phyloP scores from a whole-genome alignment of 169 alveolate species.

The Condylostoma magnum region DNA sequence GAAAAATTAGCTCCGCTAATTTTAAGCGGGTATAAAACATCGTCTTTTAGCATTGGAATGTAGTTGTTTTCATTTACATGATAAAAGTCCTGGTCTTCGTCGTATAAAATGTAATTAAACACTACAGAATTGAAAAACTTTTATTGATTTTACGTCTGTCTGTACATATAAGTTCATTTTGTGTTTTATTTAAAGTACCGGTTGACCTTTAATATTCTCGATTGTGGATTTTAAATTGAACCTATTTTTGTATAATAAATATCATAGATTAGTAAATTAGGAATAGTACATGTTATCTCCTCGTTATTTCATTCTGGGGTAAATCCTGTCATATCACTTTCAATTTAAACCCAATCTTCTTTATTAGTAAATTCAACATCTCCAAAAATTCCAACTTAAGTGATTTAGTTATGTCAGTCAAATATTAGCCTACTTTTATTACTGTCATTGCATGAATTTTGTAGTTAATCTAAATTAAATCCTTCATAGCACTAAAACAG shows the following conservation, averaged over 20 bases:
- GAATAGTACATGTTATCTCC: not conserved
- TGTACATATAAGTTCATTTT: too few species aligned
- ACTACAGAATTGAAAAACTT: too few species aligned
- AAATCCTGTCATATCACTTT: too few species aligned
- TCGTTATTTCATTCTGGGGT: too few species aligned
- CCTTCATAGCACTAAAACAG: slow-evolving; percentile 10
- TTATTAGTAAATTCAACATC: not conserved
- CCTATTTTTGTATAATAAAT: not conserved
- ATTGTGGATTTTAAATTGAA: slow-evolving; percentile 3
- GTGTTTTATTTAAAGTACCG: too few species aligned
- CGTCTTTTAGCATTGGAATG: slow-evolving; percentile 20
- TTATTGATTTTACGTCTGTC: too few species aligned
- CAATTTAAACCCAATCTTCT: slow-evolving; percentile 9
- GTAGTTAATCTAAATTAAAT: not conserved
- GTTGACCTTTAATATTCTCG: slow-evolving; percentile 2
- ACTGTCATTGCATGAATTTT: not conserved
- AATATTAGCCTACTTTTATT: not conserved
- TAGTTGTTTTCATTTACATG: slow-evolving; percentile 3
- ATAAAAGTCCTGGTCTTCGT: not conserved
- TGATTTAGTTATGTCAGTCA: not conserved
- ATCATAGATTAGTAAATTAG: not conserved
- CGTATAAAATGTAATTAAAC: not conserved
- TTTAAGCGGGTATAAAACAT: slow-evolving; percentile 27
- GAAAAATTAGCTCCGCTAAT: too few species aligned
- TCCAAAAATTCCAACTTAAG: slow-evolving; percentile 13